Conservation (phyloP, 208 protist species). For the Leishmania arabica region DNA sequence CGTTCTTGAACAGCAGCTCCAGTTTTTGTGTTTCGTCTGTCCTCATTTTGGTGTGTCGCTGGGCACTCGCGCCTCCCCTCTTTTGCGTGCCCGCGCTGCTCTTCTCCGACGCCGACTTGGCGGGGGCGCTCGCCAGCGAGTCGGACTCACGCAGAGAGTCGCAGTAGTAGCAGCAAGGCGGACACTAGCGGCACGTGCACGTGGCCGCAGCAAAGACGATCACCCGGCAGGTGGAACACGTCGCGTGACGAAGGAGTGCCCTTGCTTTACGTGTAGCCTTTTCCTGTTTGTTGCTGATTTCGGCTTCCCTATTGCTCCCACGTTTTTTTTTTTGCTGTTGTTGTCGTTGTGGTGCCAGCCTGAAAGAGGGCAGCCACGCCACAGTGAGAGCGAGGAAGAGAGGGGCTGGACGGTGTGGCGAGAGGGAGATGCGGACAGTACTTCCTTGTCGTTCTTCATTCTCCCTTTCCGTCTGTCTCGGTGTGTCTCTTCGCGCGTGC, state of each 20-base stretch:
- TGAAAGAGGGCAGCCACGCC: not conserved
- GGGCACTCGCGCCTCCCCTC: not conserved
- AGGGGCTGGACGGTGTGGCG: not conserved
- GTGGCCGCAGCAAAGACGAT: not conserved
- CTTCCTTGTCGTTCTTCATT: not conserved
- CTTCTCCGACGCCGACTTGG: not conserved
- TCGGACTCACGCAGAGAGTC: not conserved
- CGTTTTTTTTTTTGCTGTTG: not conserved
- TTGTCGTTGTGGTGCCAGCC: not conserved
- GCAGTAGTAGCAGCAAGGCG: no score
- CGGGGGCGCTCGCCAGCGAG: not conserved
- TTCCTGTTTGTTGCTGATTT: not conserved
- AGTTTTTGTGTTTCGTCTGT: not conserved
- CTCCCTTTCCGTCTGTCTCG: not conserved
- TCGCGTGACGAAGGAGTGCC: not conserved
- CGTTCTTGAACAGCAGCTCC: not conserved
- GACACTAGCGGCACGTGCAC: not conserved
- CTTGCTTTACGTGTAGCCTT: not conserved
- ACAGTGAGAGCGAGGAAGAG: not conserved
- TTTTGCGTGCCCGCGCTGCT: not conserved
- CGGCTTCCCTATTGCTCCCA: not conserved
- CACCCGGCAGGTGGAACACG: not conserved
- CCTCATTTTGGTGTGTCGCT: not conserved
- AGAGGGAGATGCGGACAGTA: not conserved
- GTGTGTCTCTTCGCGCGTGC: not conserved